A percentile compares a stretch with the other conserved stretches of the same genome.
phyloP scores from a whole-genome alignment of 768 basidiomycete species.

The Tulasnella sp. region DNA sequence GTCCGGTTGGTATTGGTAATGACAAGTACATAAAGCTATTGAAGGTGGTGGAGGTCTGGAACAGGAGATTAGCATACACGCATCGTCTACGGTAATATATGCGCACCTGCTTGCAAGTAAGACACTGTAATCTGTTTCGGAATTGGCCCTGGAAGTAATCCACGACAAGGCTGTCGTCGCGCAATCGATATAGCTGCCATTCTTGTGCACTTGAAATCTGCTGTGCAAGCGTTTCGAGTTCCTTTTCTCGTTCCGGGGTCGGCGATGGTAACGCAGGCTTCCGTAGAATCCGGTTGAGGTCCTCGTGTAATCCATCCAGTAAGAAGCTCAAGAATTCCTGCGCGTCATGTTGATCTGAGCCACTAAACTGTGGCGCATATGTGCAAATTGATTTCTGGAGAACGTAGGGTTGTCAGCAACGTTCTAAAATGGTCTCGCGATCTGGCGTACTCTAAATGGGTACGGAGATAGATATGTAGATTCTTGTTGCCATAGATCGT shows the following conservation, averaged over 20 bases:
- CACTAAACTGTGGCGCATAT: constrained; percentile 69
- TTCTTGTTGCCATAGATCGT: constrained; percentile 84
- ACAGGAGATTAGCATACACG: constrained; percentile 29
- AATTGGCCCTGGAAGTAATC: constrained; percentile 99
- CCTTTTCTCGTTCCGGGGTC: constrained; percentile 79
- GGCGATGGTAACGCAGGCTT: constrained; percentile 58
- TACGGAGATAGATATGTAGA: constrained; percentile 77
- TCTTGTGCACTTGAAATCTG: constrained; percentile 90
- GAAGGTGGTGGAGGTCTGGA: constrained; percentile 92
- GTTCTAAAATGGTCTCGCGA: constrained; percentile 26
- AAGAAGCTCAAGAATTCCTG: constrained; percentile 96
- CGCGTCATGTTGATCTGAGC: constrained; percentile 91
- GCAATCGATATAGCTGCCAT: constrained; percentile 84
- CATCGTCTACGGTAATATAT: neutral
- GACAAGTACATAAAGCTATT: constrained; percentile 95
- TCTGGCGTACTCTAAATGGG: constrained; percentile 68
- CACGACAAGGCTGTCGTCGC: constrained; percentile 91
- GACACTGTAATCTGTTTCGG: constrained; percentile 79
- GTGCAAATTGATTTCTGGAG: constrained; percentile 56
- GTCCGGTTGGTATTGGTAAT: constrained; percentile 73
- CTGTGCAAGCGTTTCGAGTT: constrained; percentile 78
- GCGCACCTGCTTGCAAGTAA: constrained; percentile 82
- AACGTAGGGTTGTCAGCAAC: constrained; percentile 28
- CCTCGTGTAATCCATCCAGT: constrained; percentile 87
- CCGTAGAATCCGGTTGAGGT: constrained; percentile 75